Percentiles rank a stretch among this genome's conserved stretches.
Evolutionary conservation across 768 basidiomycete genomes (phyloP).

Genomic region (Rhizopogon roseolus): DNA sequence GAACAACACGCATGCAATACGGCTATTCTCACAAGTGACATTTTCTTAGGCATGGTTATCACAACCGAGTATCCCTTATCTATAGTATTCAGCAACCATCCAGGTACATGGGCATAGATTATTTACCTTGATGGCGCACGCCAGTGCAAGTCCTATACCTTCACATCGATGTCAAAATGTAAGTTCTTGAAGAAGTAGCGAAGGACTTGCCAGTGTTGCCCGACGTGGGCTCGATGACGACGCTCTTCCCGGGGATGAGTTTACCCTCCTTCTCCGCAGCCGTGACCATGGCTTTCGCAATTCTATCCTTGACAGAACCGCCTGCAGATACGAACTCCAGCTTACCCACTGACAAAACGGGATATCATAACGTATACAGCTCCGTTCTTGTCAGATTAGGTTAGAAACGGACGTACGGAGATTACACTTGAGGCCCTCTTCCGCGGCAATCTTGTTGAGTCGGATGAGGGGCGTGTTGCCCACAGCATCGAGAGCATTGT

Average conservation of each 20-base stretch:
- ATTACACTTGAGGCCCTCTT: conserved; percentile 82
- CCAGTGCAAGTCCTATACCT: conserved; percentile 94
- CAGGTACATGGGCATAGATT: conserved; percentile 3
- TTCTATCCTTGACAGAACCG: conserved; percentile 93
- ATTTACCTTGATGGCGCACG: conserved; percentile 87
- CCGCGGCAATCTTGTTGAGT: conserved; percentile 70
- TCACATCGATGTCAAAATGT: background rate
- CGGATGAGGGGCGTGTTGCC: conserved; percentile 90
- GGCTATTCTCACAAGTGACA: conserved; percentile 61
- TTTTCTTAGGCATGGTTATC: conserved; percentile 91
- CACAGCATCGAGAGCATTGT: conserved; percentile 79
- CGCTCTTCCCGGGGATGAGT: conserved; percentile 81
- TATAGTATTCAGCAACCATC: conserved; percentile 66
- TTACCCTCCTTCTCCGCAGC: conserved; percentile 87
- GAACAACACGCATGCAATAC: background rate
- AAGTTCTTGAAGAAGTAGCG: background rate
- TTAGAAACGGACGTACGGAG: conserved; percentile 54
- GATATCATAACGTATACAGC: background rate
- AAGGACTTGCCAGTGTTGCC: conserved; percentile 81
- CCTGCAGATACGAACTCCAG: conserved; percentile 88
- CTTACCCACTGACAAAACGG: conserved; percentile 65
- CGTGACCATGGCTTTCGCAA: conserved; percentile 95
- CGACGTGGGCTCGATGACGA: conserved; percentile 93
- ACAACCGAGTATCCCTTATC: conserved; percentile 90
- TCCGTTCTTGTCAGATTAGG: background rate